Conservation (phyloP, 2,329 filamentous ascomycete genomes). For the Curvularia eragrostidis region DNA sequence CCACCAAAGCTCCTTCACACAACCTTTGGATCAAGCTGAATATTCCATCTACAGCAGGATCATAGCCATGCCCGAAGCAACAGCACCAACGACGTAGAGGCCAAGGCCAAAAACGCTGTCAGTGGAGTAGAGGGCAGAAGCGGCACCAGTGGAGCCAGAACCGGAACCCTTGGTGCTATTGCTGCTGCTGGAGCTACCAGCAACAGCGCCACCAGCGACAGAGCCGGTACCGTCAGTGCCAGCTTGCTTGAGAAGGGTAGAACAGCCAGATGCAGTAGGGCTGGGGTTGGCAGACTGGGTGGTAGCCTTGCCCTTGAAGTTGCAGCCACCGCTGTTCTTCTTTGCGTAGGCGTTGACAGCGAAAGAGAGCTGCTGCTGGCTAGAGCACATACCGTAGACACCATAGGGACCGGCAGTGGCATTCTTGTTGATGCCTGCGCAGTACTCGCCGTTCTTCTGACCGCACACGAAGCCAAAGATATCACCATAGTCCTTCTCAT, state of each 20-base stretch:
- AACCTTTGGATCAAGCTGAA: neutral
- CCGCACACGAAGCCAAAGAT: slow-evolving; percentile 81
- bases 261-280: slow-evolving; percentile 62
- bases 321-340: slow-evolving; percentile 65
- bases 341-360: slow-evolving; percentile 72
- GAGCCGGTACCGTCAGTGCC: slow-evolving; percentile 66
- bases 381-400: slow-evolving; percentile 77
- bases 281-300: slow-evolving; percentile 58
- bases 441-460: slow-evolving; percentile 58
- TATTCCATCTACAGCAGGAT: slow-evolving; percentile 57
- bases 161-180: slow-evolving; percentile 20
- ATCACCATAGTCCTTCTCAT: slow-evolving; percentile 65
- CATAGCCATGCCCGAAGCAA: slow-evolving; percentile 62
- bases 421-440: slow-evolving; percentile 73
- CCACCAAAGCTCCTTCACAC: neutral
- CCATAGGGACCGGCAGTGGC: slow-evolving; percentile 73
- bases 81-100: slow-evolving; percentile 58
- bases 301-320: slow-evolving; percentile 72
- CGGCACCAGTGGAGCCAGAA: slow-evolving; percentile 42
- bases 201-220: slow-evolving; percentile 53
- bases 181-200: slow-evolving; percentile 13
- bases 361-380: slow-evolving; percentile 73
- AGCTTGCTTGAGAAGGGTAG: slow-evolving; percentile 65
- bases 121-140: slow-evolving; percentile 53
- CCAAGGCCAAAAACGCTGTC: slow-evolving; percentile 57